Evolutionary conservation across 768 basidiomycete genomes (phyloP).

Genomic region (Kwoniella sp.): DNA sequence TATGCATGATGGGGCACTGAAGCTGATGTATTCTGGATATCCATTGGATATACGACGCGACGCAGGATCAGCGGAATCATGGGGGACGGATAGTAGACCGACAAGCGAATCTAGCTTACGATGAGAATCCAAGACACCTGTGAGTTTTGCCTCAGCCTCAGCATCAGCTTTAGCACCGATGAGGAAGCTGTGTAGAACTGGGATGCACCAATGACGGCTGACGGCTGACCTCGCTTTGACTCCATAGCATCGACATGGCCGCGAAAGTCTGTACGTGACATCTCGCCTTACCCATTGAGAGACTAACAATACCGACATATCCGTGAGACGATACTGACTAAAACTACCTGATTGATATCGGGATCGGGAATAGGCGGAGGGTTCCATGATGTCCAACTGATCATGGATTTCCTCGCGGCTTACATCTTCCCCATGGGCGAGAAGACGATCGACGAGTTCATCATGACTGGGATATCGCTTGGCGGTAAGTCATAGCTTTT

Average conservation of each 20-base stretch:
- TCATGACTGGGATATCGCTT: slow-evolving; percentile 72
- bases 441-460: slow-evolving; percentile 67
- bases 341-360: too few species aligned
- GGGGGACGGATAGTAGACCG: slow-evolving; percentile 58
- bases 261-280: slow-evolving; percentile 59
- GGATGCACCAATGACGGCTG: too few species aligned
- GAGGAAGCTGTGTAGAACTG: too few species aligned
- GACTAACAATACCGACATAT: too few species aligned
- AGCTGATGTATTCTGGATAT: too few species aligned
- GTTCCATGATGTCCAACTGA: slow-evolving; percentile 71
- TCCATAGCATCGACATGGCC: slow-evolving; percentile 60
- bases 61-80: slow-evolving; percentile 66
- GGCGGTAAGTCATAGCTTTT: slow-evolving; percentile 59
- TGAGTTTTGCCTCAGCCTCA: too few species aligned
- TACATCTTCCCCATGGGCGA: slow-evolving; percentile 73
- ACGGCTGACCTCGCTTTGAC: background rate
- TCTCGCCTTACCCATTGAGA: too few species aligned
- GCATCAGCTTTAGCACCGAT: too few species aligned
- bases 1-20: too few species aligned
- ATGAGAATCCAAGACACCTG: slow-evolving; percentile 60
- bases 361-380: slow-evolving; percentile 61
- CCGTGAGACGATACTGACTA: too few species aligned
- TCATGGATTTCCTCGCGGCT: slow-evolving; percentile 76
- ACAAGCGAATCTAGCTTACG: slow-evolving; percentile 56
- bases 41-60: too few species aligned